phyloP scores from a whole-genome alignment of 202 grass and related monocot genomes.

The Dendrocalamus latiflorus region DNA sequence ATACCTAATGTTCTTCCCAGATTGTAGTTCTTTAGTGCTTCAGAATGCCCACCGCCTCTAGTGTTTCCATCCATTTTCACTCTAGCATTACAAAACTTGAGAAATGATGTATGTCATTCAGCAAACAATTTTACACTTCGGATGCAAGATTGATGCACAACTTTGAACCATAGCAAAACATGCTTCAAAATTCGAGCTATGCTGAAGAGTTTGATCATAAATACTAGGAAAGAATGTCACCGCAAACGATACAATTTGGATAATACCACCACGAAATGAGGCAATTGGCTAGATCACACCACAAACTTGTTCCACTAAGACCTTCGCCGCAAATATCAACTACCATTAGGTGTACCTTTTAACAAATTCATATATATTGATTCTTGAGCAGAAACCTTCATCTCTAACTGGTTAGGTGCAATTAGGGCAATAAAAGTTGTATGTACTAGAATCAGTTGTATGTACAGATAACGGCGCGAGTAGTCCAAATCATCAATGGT shows the following conservation, averaged over 20 bases:
- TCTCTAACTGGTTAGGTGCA: background rate
- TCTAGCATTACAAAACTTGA: constrained; percentile 24
- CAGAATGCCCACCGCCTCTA: constrained; percentile 48
- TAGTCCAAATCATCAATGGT: background rate
- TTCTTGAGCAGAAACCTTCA: background rate
- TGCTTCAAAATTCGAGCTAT: background rate
- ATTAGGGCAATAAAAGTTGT: constrained; percentile 1
- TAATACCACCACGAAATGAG: background rate
- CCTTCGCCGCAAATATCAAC: background rate
- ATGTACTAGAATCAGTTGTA: background rate
- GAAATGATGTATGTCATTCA: background rate
- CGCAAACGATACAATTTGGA: background rate
- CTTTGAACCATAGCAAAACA: background rate
- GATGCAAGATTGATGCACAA: background rate
- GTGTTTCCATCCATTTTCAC: constrained; percentile 64
- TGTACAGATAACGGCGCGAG: background rate
- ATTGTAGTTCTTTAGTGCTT: constrained; percentile 65
- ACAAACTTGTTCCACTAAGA: background rate
- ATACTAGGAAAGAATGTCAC: background rate
- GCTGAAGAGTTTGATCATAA: background rate
- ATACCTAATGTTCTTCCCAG: constrained; percentile 82
- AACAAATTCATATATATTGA: background rate
- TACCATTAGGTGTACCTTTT: background rate
- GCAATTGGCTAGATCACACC: background rate
- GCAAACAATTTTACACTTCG: background rate